Base-by-base conservation (phyloP, 2,329 filamentous ascomycete genomes). In the Apiospora marii region DNA sequence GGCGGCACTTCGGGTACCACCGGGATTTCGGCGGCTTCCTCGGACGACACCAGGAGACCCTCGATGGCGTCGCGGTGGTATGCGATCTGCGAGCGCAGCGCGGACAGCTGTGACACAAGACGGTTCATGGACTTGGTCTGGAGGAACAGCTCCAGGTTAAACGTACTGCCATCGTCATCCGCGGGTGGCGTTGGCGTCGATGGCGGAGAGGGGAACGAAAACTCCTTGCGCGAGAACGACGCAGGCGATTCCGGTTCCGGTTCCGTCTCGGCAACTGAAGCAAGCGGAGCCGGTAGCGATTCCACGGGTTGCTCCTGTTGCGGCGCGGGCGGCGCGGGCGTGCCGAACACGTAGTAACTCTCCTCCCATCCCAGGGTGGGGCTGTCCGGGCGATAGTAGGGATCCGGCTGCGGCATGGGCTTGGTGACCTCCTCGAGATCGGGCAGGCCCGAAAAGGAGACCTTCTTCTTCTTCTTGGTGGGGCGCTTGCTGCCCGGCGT, bases 301-400 rank as follows among this genome's bases (percentile, higher is more conserved):
- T 22, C 34, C 51, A 48, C 43, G 6, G 48, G 69, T 34, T 68
- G 37, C 19, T 24, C 22, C 67, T 53, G 44, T 48, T 43, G 44
- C 27, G 22, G 58, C 30, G 72, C 14, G 22, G 46, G 48, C 5
- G 73, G 48, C 5, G 73, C 72, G 19, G 70, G 46, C 6, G 72
- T 61, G 5, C 74, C 72, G 43, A 76, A 74, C 61, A 75, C 68
- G 67, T 74, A 53, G 58, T 78, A 72, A 74, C 86, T 86, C 70
- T 88, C 87, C 72, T 89, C 79, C 73, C 73, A 85, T 14, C 89
- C 89, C 7, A 91, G 85, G 0, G 89, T 91, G 1, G 89, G 89
- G 4, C 89, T 91, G 75, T 91, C 89, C 0, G 89, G 89, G 12
- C 89, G 87, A 73, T 89, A 84, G 44, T 85, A 81, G 27, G 87